These are phyloP conservation scores for Boletus rubescentipes DNA, from an alignment of 768 basidiomycete genomes.

Conservation along the genomic window DNA sequence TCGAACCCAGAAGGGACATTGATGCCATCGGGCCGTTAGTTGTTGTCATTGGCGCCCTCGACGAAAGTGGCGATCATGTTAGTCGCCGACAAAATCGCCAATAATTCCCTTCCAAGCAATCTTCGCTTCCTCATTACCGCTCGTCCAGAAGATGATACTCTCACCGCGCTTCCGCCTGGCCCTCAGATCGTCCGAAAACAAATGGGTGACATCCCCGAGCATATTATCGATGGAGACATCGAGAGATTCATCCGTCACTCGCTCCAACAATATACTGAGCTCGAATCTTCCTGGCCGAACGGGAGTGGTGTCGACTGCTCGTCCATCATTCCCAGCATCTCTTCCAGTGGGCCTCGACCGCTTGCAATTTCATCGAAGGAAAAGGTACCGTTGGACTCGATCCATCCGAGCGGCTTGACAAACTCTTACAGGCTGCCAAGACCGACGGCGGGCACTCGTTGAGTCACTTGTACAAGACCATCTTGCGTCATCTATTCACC, in stretches of 20 bases:
- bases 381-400: not conserved
- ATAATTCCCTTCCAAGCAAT: slow-evolving; percentile 6
- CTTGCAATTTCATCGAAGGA: slow-evolving; percentile 12
- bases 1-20: slow-evolving; percentile 16
- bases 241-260: not conserved
- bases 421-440: not conserved
- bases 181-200: slow-evolving; percentile 6
- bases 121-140: slow-evolving; percentile 17
- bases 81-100: not conserved
- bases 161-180: slow-evolving; percentile 12
- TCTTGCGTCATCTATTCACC: not conserved
- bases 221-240: not conserved
- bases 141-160: slow-evolving; percentile 3
- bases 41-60: slow-evolving; percentile 31
- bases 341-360: slow-evolving; percentile 26
- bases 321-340: slow-evolving; percentile 17
- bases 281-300: not conserved
- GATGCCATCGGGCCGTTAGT: slow-evolving; percentile 24
- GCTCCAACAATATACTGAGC: not conserved
- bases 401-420: not conserved
- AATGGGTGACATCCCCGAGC: slow-evolving; percentile 5
- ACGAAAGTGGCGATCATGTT: slow-evolving; percentile 15
- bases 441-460: not conserved
- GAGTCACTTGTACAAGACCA: not conserved
- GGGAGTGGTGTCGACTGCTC: slow-evolving; percentile 11